Base-by-base conservation (phyloP, 2,329 filamentous ascomycete species). In the Colletotrichum sidae region DNA sequence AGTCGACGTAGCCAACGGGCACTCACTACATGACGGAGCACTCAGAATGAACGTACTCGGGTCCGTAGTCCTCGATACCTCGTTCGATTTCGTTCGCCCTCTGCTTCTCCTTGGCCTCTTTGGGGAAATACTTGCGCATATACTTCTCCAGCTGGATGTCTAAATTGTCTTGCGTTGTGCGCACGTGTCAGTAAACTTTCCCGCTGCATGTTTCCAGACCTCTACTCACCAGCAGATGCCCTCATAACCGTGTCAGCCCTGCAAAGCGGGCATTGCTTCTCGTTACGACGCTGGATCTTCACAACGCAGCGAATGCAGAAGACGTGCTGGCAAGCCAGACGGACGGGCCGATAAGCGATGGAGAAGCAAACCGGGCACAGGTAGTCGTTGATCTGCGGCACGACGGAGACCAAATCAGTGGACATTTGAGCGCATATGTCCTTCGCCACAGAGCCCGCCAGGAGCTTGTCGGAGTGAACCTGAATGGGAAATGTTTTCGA, bases 281-380 rank as follows among this genome's bases (percentile, higher is more conserved):
- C 88, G 65, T 84, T 83, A 44, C 88, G 86, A 50, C 88, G 87
- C 75, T 96, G 93, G 79, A 97, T 88, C 70, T 92, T 88, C 68
- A 96, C 89, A 53, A 95, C 84, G 74, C 93, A 97, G 3, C 92
- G 85, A 61, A 96, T 95, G 79, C 93, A 97, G 73, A 95, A 94
- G 12, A 94, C 80, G 70, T 96, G 92, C 35, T 85, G 80, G 76
- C 93, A 97, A 12, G 85, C 84, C 39, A 96, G 82, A 33, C 89
- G 87, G n/a, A 97, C 87, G 0, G 93, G 93, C 70, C 92, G 88
- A 83, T 91, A 96, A n/a, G 90, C 88, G 63, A 97, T 88, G 47
- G 86, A 86, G 70, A 90, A 90, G 78, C 93, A 96, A 65, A 96
- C 88, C 2, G 93, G 92, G 71, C 93, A 96, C 8, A 89, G 83